Evolutionary conservation across 495 filamentous ascomycete species (phyloP).

Genomic region (Xylaria venustula): DNA sequence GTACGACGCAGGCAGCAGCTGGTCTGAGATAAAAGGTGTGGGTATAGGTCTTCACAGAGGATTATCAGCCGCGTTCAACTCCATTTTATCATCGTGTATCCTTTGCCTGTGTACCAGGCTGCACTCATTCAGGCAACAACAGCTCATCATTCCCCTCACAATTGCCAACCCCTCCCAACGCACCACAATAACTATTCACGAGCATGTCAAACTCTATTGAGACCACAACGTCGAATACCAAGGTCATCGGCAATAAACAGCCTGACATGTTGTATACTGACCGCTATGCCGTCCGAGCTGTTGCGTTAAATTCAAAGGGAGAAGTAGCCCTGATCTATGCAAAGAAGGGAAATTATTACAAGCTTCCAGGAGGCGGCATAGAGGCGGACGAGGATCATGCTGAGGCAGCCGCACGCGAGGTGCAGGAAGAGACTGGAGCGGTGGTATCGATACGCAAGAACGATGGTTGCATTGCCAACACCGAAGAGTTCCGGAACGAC

Average conservation of each 20-base stretch:
- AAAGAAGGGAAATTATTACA: conserved; percentile 24
- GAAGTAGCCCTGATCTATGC: conserved; percentile 23
- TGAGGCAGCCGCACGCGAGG: conserved; percentile 17
- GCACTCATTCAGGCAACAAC: no score
- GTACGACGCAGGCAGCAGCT: no score
- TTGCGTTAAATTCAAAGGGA: conserved; percentile 14
- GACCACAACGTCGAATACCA: no score
- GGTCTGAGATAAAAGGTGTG: no score
- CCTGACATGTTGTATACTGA: conserved; percentile 13
- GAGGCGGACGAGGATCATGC: conserved; percentile 22
- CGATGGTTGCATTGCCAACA: conserved; percentile 14
- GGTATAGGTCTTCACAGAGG: no score
- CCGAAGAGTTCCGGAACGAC: conserved; percentile 25
- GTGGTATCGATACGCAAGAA: conserved; percentile 14
- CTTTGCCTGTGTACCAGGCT: no score
- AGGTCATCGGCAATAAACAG: conserved; percentile 20
- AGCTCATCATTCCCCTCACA: no score
- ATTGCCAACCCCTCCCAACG: no score
- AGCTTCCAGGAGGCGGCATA: conserved; percentile 29
- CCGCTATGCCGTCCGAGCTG: conserved; percentile 18
- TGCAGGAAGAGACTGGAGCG: conserved; percentile 27
- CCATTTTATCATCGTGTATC: no score
- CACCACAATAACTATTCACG: no score
- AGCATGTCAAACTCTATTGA: not conserved
- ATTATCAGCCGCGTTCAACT: no score